phyloP scores from a whole-genome alignment of 2,329 filamentous ascomycete genomes.

The Hymenoscyphus occultus region DNA sequence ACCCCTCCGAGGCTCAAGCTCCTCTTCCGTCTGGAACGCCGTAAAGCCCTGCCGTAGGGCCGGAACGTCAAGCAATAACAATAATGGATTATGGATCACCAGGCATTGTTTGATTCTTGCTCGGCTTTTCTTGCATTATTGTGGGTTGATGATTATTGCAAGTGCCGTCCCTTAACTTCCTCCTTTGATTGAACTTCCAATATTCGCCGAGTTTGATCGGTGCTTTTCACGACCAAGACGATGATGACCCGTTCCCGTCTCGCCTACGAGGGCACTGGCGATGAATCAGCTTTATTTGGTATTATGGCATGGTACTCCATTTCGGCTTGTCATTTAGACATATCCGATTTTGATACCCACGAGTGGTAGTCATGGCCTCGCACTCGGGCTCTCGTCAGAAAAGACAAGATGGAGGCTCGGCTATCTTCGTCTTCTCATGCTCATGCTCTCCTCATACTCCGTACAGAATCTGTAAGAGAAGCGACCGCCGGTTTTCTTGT shows the following conservation, averaged over 20 bases:
- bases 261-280: background rate
- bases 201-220: background rate
- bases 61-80: background rate
- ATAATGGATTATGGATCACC: background rate
- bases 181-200: background rate
- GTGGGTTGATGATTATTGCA: background rate
- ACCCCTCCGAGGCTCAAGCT: conserved; percentile 2
- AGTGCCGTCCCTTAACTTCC: background rate
- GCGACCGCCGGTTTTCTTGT: background rate
- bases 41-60: conserved; percentile 2
- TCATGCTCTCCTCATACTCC: no score
- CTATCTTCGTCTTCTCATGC: no score
- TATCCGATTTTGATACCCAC: background rate
- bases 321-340: background rate
- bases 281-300: background rate
- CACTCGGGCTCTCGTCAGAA: conserved; percentile 3
- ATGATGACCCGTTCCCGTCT: conserved; percentile 2
- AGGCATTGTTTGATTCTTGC: background rate
- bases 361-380: background rate
- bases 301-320: background rate
- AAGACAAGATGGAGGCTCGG: background rate
- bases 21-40: background rate
- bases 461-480: no score
- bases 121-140: background rate
- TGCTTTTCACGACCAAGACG: conserved; percentile 1